phyloP scores from a whole-genome alignment of 768 basidiomycete genomes.

The Lactarius sanguifluus region DNA sequence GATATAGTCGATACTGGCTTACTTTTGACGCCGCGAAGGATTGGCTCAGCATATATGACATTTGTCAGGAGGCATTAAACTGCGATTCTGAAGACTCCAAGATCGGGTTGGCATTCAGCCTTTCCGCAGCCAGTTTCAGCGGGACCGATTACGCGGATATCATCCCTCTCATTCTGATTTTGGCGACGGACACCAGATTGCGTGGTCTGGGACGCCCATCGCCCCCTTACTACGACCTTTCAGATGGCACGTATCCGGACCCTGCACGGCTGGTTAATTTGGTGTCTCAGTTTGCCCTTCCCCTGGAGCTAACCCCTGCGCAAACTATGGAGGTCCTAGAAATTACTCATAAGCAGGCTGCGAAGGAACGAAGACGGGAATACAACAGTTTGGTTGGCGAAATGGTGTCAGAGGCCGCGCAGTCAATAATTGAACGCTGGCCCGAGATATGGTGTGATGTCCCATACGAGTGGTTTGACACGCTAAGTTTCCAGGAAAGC shows the following conservation, averaged over 20 bases:
- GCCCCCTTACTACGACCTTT: neutral
- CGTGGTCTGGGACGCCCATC: neutral
- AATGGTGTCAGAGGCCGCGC: neutral
- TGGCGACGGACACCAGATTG: slow-evolving; percentile 1
- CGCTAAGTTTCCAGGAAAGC: neutral
- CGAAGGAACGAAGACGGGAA: neutral
- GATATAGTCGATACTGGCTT: slow-evolving; percentile 19
- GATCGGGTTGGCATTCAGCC: slow-evolving; percentile 7
- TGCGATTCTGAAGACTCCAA: neutral
- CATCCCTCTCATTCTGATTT: neutral
- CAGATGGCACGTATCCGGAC: neutral
- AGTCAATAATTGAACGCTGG: neutral
- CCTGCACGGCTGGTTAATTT: neutral
- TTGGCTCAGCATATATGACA: slow-evolving; percentile 1
- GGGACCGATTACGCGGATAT: neutral
- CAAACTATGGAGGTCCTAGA: neutral
- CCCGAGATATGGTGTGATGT: neutral
- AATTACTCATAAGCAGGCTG: neutral
- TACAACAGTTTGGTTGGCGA: neutral
- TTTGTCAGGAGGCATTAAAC: neutral
- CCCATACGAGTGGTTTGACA: neutral
- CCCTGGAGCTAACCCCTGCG: neutral
- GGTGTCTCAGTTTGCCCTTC: neutral
- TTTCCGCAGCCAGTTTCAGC: slow-evolving; percentile 7
- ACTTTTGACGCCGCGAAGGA: neutral